Evolutionary conservation across 345 rosid species (phyloP).

Genomic region (Citropsis articulata): DNA sequence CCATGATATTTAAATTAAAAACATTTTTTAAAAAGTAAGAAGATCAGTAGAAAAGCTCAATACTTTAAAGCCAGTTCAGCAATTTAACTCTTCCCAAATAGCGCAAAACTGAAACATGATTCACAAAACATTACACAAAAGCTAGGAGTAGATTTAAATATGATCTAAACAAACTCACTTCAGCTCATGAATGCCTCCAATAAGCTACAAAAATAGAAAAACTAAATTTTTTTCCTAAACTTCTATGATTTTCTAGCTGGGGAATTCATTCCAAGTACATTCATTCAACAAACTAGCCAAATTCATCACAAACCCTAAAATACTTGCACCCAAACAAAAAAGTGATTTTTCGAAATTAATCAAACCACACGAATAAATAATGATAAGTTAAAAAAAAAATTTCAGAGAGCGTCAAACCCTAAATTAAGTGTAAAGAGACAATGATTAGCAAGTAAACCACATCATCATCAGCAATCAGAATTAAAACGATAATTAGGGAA

Average conservation of each 20-base stretch:
- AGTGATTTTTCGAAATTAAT: background rate
- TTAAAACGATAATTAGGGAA: background rate
- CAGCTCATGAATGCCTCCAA: background rate
- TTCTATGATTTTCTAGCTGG: background rate
- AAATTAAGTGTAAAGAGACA: background rate
- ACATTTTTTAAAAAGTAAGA: background rate
- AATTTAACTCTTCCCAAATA: background rate
- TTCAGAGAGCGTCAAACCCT: background rate
- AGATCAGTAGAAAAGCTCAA: background rate
- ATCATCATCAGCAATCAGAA: background rate
- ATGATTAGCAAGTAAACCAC: background rate
- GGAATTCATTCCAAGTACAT: background rate
- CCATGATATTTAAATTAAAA: background rate
- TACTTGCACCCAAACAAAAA: background rate
- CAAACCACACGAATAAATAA: background rate
- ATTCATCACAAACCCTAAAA: conserved; percentile 1
- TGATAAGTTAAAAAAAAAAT: background rate
- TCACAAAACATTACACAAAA: background rate
- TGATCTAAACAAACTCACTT: background rate
- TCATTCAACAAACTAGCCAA: background rate
- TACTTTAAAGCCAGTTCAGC: background rate
- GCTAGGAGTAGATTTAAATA: background rate
- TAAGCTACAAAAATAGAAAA: background rate
- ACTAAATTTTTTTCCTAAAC: no score
- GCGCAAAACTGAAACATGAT: background rate